Base-by-base conservation (phyloP, 1,139 yeast genomes). In the Torulaspora globosa region DNA sequence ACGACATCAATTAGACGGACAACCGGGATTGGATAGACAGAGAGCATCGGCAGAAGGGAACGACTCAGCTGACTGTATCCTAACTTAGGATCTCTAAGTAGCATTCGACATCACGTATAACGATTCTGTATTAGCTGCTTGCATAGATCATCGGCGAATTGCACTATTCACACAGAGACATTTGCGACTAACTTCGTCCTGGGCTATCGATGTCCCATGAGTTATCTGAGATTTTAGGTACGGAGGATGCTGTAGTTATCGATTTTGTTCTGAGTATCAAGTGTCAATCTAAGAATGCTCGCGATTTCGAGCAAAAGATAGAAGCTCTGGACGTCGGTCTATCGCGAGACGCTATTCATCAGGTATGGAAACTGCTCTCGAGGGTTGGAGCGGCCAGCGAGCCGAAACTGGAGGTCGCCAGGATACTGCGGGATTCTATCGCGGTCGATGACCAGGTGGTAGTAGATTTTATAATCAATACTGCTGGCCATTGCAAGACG, bases 401-500 rank as follows among this genome's bases (percentile, higher is more conserved):
- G 19, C 24, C 14, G 8, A 12, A 16, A 4, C 26, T 15, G 8
- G 36, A 35, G 7, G 35, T 47, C 5, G 34, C 44, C 7, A 19
- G 33, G 46, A 50, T 39, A 11, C 32, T 40, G 23, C 38, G 19
- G 24, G 36, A 30, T 10, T 32, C 57, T 3, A 32, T 62, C 14
- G 63, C 61, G 3, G 42, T 59, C 10, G 52, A 58, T 29, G 65
- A 62, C 45, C 48, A 44, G 5, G 48, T 49, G 2, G 57, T 61
- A 9, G 44, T 59, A n/a, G 57, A 56, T 2, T 61, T 55, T 43
- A 44, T 63, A 2, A 45, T 52, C 34, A 50, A 56, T 27, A 53
- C 62, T 12, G 53, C 50, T 28, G 27, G 35, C 3, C 44, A 72
- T 39, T 60, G 77, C 1, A 34, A 51, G 1, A 55, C 64, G 12